Evolutionary conservation across 192 early-diverging fungal species (phyloP).

Genomic region (Dispira simplex): DNA sequence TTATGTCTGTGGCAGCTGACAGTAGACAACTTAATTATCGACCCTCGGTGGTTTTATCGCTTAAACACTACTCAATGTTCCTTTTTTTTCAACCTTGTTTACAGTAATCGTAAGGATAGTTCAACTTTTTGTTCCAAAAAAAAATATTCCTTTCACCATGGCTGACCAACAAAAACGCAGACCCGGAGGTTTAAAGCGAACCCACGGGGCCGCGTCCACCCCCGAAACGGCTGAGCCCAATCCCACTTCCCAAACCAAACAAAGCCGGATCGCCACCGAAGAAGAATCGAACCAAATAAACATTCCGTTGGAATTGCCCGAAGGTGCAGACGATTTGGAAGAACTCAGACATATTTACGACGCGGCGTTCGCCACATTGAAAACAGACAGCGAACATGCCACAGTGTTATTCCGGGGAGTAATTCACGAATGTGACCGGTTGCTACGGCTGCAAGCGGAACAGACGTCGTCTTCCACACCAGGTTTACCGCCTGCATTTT

Average conservation of each 20-base stretch:
- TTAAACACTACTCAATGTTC: too few relatives aligned
- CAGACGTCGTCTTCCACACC: neutral
- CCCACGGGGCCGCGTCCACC: constrained; percentile 19
- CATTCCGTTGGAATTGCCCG: constrained; percentile 12
- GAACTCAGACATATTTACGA: constrained; percentile 33
- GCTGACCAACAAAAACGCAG: constrained; percentile 19
- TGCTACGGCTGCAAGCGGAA: constrained; percentile 25
- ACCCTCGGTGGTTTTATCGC: too few relatives aligned
- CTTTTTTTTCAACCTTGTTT: too few relatives aligned
- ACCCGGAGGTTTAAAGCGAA: constrained; percentile 28
- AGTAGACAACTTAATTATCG: too few relatives aligned
- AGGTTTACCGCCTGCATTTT: constrained; percentile 26
- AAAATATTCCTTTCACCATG: constrained; percentile 1
- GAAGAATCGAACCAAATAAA: constrained; percentile 6
- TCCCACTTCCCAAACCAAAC: constrained; percentile 16
- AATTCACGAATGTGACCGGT: constrained; percentile 41
- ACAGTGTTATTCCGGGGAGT: constrained; percentile 31
- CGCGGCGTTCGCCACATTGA: constrained; percentile 25
- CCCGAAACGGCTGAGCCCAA: constrained; percentile 1
- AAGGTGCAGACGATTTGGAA: constrained; percentile 28
- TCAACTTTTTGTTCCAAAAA: neutral
- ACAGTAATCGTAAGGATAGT: too few relatives aligned
- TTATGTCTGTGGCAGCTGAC: too few relatives aligned
- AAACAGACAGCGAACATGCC: constrained; percentile 22
- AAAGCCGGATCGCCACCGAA: constrained; percentile 23